Evolutionary conservation across 2,329 filamentous ascomycete species (phyloP).

Genomic region (Neonectria faginata): DNA sequence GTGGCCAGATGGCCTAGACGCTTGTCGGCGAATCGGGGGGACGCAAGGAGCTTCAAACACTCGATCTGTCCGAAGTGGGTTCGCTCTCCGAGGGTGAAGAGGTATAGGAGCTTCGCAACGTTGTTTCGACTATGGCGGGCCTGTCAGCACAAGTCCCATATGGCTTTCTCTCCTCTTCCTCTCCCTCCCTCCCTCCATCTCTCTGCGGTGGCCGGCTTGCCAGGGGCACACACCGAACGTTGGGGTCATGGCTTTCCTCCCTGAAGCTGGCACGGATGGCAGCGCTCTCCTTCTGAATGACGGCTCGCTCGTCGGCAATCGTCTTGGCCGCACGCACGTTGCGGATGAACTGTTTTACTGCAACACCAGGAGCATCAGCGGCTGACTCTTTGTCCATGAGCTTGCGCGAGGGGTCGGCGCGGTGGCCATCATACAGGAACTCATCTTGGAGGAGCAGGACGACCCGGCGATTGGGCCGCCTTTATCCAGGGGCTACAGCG

Average conservation of each 20-base stretch:
- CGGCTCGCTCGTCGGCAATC: constrained; percentile 97
- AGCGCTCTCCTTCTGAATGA: constrained; percentile 99
- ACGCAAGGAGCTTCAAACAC: constrained; percentile 96
- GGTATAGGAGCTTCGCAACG: constrained; percentile 96
- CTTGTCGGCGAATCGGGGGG: constrained; percentile 97
- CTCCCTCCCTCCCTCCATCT: background rate
- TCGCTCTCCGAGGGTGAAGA: constrained; percentile 96
- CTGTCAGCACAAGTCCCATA: constrained; percentile 26
- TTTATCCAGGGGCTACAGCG: constrained; percentile 44
- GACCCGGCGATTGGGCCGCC: constrained; percentile 49
- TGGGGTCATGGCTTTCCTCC: constrained; percentile 94
- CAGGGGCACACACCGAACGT: constrained; percentile 76
- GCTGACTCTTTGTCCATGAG: constrained; percentile 11
- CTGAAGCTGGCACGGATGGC: constrained; percentile 97
- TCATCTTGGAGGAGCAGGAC: constrained; percentile 51
- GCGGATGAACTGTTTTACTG: constrained; percentile 99
- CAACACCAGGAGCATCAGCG: constrained; percentile 31
- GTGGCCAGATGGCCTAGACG: constrained; percentile 94
- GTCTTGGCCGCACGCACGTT: constrained; percentile 99
- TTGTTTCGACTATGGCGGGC: constrained; percentile 83
- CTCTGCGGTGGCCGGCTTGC: background rate
- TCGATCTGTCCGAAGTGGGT: constrained; percentile 99
- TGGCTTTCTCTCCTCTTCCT: background rate
- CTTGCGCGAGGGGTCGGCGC: constrained; percentile 23
- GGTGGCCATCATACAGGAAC: constrained; percentile 50